phyloP scores from a whole-genome alignment of 345 rosid genomes.

The Draba incana region DNA sequence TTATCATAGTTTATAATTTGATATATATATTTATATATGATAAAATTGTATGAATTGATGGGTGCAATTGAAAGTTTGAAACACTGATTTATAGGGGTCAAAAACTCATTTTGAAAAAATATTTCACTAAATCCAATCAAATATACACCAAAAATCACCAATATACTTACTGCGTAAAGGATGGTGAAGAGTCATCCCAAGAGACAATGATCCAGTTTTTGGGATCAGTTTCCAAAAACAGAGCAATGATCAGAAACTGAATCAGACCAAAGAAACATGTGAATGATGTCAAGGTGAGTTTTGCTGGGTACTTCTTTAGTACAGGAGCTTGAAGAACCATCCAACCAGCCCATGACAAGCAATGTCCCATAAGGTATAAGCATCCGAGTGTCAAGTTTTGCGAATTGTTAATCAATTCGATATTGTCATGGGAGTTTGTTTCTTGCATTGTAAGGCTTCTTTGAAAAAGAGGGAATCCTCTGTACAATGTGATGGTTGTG shows the following conservation, averaged over 20 bases:
- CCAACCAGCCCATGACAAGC: slow-evolving; percentile 83
- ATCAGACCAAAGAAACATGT: slow-evolving; percentile 64
- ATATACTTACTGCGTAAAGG: slow-evolving; percentile 56
- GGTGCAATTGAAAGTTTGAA: too few species aligned
- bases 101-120: too few species aligned
- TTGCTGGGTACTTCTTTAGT: slow-evolving; percentile 67
- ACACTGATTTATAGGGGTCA: too few species aligned
- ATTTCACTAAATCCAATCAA: too few species aligned
- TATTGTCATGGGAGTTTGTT: slow-evolving; percentile 16
- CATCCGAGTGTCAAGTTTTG: slow-evolving; percentile 72
- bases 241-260: slow-evolving; percentile 64
- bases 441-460: slow-evolving; percentile 32
- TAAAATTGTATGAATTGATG: too few species aligned
- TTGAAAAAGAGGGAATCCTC: slow-evolving; percentile 65
- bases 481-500: slow-evolving; percentile 63
- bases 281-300: slow-evolving; percentile 63
- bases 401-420: slow-evolving; percentile 28
- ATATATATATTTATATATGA: too few species aligned
- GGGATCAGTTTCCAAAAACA: slow-evolving; percentile 54
- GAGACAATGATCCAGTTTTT: slow-evolving; percentile 59
- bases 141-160: too few species aligned
- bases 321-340: slow-evolving; percentile 83
- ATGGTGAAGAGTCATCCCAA: slow-evolving; percentile 64
- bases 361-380: slow-evolving; percentile 63
- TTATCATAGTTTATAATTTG: too few species aligned